Conservation (phyloP, 1,139 yeast genomes). For the Tardiomyces blankii region DNA sequence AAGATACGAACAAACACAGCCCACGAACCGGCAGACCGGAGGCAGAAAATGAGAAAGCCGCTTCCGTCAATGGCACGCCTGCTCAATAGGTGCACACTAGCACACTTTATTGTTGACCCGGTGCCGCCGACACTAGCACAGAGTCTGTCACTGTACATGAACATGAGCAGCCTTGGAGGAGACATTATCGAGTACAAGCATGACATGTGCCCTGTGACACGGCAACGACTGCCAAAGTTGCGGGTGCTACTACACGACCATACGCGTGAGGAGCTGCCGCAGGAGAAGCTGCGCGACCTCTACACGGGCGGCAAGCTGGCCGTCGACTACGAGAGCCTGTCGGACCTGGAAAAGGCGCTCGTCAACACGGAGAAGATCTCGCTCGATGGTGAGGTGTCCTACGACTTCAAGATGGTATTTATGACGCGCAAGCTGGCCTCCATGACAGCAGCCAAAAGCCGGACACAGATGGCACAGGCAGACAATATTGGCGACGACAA, state of each 20-base stretch:
- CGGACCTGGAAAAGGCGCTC: slow-evolving; percentile 7
- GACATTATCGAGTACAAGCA: slow-evolving; percentile 22
- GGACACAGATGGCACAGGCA: not conserved
- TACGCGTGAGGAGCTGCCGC: slow-evolving; percentile 1
- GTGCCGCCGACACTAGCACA: slow-evolving; percentile 20
- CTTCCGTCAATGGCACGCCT: not conserved
- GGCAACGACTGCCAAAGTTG: slow-evolving; percentile 17
- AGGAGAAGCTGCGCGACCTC: not conserved
- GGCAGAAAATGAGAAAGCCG: slow-evolving; percentile 1
- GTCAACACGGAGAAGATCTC: not conserved
- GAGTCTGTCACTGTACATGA: slow-evolving; percentile 17
- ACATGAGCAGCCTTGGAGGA: slow-evolving; percentile 11
- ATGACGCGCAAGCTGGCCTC: not conserved
- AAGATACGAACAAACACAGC: too few relatives aligned
- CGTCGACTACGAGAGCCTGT: slow-evolving; percentile 2
- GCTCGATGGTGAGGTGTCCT: not conserved
- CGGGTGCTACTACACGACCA: slow-evolving; percentile 21
- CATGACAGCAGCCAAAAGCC: not conserved
- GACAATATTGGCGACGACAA: not conserved
- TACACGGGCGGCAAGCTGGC: not conserved
- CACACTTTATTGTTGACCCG: slow-evolving; percentile 18
- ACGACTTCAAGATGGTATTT: not conserved
- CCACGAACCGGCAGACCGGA: too few relatives aligned
- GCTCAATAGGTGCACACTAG: slow-evolving; percentile 10
- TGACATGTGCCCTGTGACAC: slow-evolving; percentile 24